A percentile compares a stretch with the other conserved stretches of the same genome.
Evolutionary conservation across 1,284 basidiomycete species (phyloP).

Genomic region (Rhodotorula sp.): DNA sequence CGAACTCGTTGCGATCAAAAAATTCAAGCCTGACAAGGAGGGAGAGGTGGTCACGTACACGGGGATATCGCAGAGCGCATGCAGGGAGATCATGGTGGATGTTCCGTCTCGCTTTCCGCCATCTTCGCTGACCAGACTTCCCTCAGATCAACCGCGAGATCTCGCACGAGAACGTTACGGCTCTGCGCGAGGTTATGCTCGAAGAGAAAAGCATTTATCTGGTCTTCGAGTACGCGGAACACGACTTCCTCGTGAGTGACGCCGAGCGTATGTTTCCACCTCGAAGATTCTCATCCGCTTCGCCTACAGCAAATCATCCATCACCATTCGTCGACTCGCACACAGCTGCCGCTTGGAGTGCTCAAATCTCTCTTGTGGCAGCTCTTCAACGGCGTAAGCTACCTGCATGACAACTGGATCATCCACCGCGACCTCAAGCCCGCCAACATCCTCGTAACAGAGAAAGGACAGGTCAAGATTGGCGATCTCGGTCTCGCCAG

Average conservation of each 20-base stretch:
- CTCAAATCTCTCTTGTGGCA: constrained; percentile 94
- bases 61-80: constrained; percentile 95
- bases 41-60: constrained; percentile 87
- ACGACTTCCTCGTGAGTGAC: constrained; percentile 80
- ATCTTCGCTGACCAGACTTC: not conserved
- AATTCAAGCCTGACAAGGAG: constrained; percentile 99
- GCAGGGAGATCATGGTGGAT: constrained; percentile 87
- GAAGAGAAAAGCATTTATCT: constrained; percentile 98
- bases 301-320: constrained; percentile 85
- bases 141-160: constrained; percentile 86
- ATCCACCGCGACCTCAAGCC: constrained; percentile 97
- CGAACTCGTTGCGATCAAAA: constrained; percentile 90
- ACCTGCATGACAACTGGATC: constrained; percentile 92
- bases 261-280: constrained; percentile 20
- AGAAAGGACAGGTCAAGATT: constrained; percentile 88
- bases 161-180: constrained; percentile 85
- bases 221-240: constrained; percentile 98
- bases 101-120: not conserved
- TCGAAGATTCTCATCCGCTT: not conserved
- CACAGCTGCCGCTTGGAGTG: constrained; percentile 68
- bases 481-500: constrained; percentile 94
- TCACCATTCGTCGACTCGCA: constrained; percentile 86
- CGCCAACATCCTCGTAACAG: constrained; percentile 95
- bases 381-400: constrained; percentile 90
- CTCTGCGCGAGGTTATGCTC: constrained; percentile 88